Evolutionary conservation across 306 rosid species (phyloP).

Genomic region (Cercis canadensis): DNA sequence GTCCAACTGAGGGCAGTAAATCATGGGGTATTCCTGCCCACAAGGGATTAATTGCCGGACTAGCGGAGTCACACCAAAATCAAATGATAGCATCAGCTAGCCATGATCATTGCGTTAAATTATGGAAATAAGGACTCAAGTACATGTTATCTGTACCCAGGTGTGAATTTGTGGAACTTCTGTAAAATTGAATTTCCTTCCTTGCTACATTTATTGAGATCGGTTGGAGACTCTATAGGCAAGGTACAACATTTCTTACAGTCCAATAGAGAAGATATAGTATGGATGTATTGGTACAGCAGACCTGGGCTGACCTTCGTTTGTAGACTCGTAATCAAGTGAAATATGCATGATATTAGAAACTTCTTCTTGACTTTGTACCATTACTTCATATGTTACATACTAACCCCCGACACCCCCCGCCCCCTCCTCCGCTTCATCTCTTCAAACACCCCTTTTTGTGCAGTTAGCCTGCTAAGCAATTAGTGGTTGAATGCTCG

Average conservation of each 20-base stretch:
- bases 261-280: too few species aligned
- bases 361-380: not conserved
- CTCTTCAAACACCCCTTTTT: too few species aligned
- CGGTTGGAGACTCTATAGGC: conserved; percentile 14
- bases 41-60: conserved; percentile 52
- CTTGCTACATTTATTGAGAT: conserved; percentile 18
- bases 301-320: not conserved
- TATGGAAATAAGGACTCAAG: conserved; percentile 59
- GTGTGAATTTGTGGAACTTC: conserved; percentile 14
- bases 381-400: too few species aligned
- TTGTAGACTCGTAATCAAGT: not conserved
- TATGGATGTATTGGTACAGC: not conserved
- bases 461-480: too few species aligned
- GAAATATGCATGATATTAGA: not conserved
- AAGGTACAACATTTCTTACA: conserved; percentile 13
- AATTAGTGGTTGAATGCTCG: too few species aligned
- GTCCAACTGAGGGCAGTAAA: conserved; percentile 43
- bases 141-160: not conserved
- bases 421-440: too few species aligned
- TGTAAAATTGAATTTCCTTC: conserved; percentile 19
- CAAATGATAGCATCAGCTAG: conserved; percentile 67
- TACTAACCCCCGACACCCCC: too few species aligned
- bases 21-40: conserved; percentile 53
- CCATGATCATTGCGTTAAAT: conserved; percentile 60
- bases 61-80: conserved; percentile 44